Evolutionary conservation across 2,329 filamentous ascomycete species (phyloP), one percentile per base, ranked within the genome.

Genomic region (Aspergillus hiratsukae): DNA sequence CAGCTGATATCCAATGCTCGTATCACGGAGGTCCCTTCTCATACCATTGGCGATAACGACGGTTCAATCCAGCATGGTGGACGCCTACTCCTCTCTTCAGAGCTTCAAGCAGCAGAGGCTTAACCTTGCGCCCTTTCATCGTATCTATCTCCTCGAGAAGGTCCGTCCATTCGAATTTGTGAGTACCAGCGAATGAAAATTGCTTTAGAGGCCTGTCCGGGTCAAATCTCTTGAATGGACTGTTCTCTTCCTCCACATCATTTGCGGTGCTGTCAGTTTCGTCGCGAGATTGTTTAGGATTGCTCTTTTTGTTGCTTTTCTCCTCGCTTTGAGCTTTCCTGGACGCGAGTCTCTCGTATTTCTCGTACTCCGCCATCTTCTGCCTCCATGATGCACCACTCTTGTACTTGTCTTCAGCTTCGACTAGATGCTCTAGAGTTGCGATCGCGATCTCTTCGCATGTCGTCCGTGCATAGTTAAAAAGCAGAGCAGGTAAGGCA

Each of bases 51-150:
- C 89, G 83, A 67, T 92, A 92, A 59, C 84, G 83, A 50, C 87
- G 80, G 67, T 91, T 92, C 85, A 92, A 85, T 73, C 89, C 89
- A 19, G 88, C 83, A 66, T 93, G 90, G 73, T 93, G 89, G 6
- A 92, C 83, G 31, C 87, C 90, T 19, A 93, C 78, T 21, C 90
- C 89, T 54, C 89, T 78, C 56, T 77, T 76, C 1, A 93, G 76
- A 2, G 84, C 84, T 9, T 81, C 74, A 21, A 90, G 78, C 8
- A 91, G 69, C 58, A 41, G 5, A 40, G 41, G 43, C 9, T 49
- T 53, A 11, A 53, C 27, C n/a, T 49, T 49, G 21, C 19, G 25
- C 19, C 21, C 8, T 35, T 48, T 48, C 52, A 53, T 27, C 3
- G 8, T 11, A 6, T 37, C 21, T n/a, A 53, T 53, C 21, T 53